Evolutionary conservation across 768 basidiomycete species (phyloP).

Genomic region (Collybia mongolica): DNA sequence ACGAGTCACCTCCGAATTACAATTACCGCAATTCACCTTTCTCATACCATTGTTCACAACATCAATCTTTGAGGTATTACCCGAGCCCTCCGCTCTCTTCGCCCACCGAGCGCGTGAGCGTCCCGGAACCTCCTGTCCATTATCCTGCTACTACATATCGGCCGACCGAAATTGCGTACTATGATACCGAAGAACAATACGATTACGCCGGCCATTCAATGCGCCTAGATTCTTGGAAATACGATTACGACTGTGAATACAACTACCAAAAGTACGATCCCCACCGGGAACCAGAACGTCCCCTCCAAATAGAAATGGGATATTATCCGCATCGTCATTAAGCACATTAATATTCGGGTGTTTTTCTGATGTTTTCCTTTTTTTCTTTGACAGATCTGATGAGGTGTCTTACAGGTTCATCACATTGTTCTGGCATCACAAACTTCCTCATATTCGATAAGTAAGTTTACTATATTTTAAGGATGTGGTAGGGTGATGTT

Average conservation of each 20-base stretch:
- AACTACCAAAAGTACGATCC: not conserved
- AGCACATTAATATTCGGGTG: too few relatives aligned
- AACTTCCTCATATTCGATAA: too few relatives aligned
- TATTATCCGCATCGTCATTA: not conserved
- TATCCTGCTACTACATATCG: not conserved
- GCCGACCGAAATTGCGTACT: not conserved
- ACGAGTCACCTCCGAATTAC: slow-evolving; percentile 8
- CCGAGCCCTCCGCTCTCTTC: not conserved
- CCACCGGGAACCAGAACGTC: not conserved
- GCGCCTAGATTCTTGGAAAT: slow-evolving; percentile 7
- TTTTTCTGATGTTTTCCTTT: too few relatives aligned
- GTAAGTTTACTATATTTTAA: too few relatives aligned
- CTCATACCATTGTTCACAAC: not conserved
- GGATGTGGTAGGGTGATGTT: too few relatives aligned
- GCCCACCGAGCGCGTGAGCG: not conserved
- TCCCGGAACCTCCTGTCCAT: not conserved
- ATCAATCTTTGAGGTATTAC: not conserved
- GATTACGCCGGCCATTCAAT: slow-evolving; percentile 4
- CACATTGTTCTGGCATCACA: too few relatives aligned
- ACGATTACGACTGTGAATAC: slow-evolving; percentile 4
- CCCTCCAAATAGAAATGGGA: not conserved
- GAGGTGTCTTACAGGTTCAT: too few relatives aligned
- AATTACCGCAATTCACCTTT: not conserved
- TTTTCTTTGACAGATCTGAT: too few relatives aligned
- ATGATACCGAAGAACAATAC: slow-evolving; percentile 4